Evolutionary conservation across 2,329 filamentous ascomycete species (phyloP), one percentile per base, ranked within the genome.

Genomic region (Colletotrichum orchidophilum): DNA sequence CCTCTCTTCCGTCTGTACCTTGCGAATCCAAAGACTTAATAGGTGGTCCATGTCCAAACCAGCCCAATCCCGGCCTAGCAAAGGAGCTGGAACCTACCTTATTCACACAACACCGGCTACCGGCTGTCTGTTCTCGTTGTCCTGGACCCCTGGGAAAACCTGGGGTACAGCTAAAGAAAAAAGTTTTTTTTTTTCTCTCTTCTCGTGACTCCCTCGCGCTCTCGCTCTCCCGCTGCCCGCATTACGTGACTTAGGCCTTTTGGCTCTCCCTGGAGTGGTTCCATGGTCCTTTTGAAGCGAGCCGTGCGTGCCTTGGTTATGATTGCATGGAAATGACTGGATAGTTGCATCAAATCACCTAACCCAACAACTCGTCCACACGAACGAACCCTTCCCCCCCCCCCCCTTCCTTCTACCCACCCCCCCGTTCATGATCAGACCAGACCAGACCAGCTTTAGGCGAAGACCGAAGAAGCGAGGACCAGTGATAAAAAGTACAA

Each of bases 301-400:
- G 18, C 18, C 18, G 39, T 46, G 18, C 8, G 39, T 46, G 5
- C 18, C 39, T 18, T 11, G 39, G 39, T 8, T 5, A 59, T 64
- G 62, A 64, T 57, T 64, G 63, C 33, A 35, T 39, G 55, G 50
- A 53, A 55, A 62, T 71, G 64, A 59, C 52, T 58, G 54, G 35
- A 63, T 61, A 63, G 35, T 60, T 71, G 65, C 69, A 63, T 69
- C 53, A 49, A 42, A 59, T 69, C 64, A 68, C 58, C 59, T 54
- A 63, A 63, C 69, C 64, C 42, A 68, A 50, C 63, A 50, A 46
- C 64, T 31, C 29, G 66, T 50, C 57, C 26, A 12, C n/a, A 42
- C 26, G 46, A 35, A 33, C 24, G 2, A 39, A 13, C 18, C n/a
- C 31, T 35, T 35, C 27, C 39, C 60, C 13, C 50, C 49, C 33